Conservation (phyloP, 2,329 filamentous ascomycete genomes). For the Rhynchosporium graminicola region DNA sequence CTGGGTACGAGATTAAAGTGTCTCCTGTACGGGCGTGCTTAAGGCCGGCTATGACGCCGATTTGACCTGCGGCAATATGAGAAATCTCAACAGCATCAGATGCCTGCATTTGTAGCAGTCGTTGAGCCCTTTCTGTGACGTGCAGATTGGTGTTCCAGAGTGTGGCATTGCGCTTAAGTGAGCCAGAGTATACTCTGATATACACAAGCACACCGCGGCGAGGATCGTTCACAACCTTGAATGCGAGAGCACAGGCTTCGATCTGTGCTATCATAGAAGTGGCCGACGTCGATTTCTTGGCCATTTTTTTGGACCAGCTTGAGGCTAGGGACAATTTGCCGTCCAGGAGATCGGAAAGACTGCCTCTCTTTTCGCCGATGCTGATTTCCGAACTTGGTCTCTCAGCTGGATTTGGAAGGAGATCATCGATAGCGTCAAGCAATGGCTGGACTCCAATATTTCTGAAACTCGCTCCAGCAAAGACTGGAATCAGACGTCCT, state of each 20-base stretch:
- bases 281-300: conserved; percentile 44
- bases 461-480: conserved; percentile 88
- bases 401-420: conserved; percentile 81
- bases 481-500: conserved; percentile 79
- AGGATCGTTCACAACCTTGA: conserved; percentile 92
- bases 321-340: conserved; percentile 47
- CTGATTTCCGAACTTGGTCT: conserved; percentile 78
- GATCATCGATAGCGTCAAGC: conserved; percentile 83
- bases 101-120: conserved; percentile 86
- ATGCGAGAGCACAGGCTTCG: conserved; percentile 68
- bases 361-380: conserved; percentile 58
- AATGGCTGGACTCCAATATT: conserved; percentile 94
- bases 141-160: conserved; percentile 88
- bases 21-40: conserved; percentile 93
- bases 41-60: conserved; percentile 87
- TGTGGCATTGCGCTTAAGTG: conserved; percentile 69
- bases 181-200: conserved; percentile 86
- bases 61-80: conserved; percentile 81
- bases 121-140: conserved; percentile 75
- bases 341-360: conserved; percentile 51
- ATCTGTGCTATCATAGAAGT: conserved; percentile 52
- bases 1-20: conserved; percentile 76
- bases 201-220: conserved; percentile 87
- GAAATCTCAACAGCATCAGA: conserved; percentile 83
- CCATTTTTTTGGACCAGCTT: conserved; percentile 37